Evolutionary conservation across 2,329 filamentous ascomycete genomes (phyloP).

Genomic region (Diaporthe batatas): DNA sequence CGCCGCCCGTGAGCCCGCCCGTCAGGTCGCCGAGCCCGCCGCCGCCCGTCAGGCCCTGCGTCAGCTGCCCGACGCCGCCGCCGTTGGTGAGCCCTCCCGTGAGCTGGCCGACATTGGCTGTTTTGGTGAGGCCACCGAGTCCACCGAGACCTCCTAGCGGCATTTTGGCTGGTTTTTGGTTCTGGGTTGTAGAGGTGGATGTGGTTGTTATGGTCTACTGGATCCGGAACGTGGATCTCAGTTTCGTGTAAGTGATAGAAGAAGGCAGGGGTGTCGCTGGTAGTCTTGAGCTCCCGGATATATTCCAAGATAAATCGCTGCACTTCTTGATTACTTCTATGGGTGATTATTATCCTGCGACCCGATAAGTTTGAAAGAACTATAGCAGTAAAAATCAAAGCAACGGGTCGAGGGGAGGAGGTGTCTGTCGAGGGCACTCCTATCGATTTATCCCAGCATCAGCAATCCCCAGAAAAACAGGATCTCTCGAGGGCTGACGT

Average conservation of each 20-base stretch:
- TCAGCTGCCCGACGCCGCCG: constrained; percentile 16
- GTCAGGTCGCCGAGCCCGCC: constrained; percentile 25
- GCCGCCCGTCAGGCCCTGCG: not conserved
- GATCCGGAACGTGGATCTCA: constrained; percentile 16
- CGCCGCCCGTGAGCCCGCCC: constrained; percentile 17
- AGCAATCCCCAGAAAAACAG: constrained; percentile 38
- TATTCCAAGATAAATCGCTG: not conserved
- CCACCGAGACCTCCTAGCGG: constrained; percentile 23
- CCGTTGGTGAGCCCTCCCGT: not conserved
- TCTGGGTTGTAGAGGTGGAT: not conserved
- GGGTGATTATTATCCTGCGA: not conserved
- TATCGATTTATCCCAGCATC: constrained; percentile 37
- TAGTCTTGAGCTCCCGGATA: not conserved
- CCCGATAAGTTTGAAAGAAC: not conserved
- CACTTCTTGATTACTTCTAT: not conserved
- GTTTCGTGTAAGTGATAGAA: constrained; percentile 22
- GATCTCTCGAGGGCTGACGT: constrained; percentile 42
- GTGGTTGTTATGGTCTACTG: constrained; percentile 13
- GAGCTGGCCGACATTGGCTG: not conserved
- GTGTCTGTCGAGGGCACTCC: not conserved
- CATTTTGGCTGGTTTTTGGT: constrained; percentile 1
- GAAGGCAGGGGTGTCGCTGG: not conserved
- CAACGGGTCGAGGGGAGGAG: not conserved
- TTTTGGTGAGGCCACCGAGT: constrained; percentile 27
- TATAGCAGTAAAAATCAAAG: not conserved